A percentile compares a stretch with the other conserved stretches of the same genome.
phyloP scores from a whole-genome alignment of 208 protist genomes.

The Strigomonas culicis region DNA sequence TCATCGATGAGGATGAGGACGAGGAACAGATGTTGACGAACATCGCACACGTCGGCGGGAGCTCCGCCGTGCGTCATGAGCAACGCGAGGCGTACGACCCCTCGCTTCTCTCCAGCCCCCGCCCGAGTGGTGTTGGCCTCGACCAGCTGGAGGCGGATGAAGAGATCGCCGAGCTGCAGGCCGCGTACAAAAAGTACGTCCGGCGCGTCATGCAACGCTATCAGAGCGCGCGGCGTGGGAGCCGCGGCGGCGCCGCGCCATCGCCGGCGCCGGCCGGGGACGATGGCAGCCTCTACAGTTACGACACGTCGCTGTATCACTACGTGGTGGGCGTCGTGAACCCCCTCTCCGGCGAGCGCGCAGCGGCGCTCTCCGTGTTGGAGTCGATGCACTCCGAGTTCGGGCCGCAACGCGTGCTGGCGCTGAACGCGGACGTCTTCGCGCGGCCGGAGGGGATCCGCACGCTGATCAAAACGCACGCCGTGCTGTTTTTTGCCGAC shows the following conservation, averaged over 20 bases:
- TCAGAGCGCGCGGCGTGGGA: too few relatives aligned
- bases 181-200: too few relatives aligned
- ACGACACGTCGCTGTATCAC: conserved; percentile 16
- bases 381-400: conserved; percentile 36
- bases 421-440: conserved; percentile 47
- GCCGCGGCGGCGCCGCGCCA: too few relatives aligned
- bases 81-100: too few relatives aligned
- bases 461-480: conserved; percentile 52
- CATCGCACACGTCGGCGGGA: too few relatives aligned
- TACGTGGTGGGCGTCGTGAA: conserved; percentile 73
- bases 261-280: too few relatives aligned
- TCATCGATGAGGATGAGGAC: too few relatives aligned
- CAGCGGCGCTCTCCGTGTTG: conserved; percentile 27
- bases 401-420: conserved; percentile 45
- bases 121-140: background rate
- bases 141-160: too few relatives aligned
- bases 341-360: conserved; percentile 51
- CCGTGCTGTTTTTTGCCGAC: conserved; percentile 33
- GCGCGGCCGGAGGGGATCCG: conserved; percentile 36
- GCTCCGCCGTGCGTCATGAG: too few relatives aligned
- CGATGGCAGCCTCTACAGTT: background rate
- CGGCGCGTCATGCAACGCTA: background rate
- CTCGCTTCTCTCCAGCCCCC: background rate
- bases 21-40: too few relatives aligned
- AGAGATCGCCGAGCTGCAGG: too few relatives aligned